Conservation (phyloP, 106 monocot species). For the Allium fistulosum region DNA sequence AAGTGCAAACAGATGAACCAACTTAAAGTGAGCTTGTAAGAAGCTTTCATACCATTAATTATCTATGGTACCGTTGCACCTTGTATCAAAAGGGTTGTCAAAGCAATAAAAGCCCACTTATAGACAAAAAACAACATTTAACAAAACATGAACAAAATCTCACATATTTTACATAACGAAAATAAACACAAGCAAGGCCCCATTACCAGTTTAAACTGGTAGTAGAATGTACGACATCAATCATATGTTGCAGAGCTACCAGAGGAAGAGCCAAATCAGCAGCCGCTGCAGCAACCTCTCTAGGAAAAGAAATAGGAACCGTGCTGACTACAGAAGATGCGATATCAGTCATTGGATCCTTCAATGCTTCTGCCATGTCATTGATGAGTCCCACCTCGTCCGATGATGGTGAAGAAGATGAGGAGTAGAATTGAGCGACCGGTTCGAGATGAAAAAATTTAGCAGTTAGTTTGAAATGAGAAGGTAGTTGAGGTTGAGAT, state of each 20-base stretch:
- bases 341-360: slow-evolving; percentile 28
- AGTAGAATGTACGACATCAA: slow-evolving; percentile 59
- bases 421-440: slow-evolving; percentile 36
- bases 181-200: too few relatives aligned
- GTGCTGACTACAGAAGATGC: slow-evolving; percentile 6
- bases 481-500: not conserved
- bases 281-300: slow-evolving; percentile 73
- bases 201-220: slow-evolving; percentile 64
- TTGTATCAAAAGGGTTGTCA: slow-evolving; percentile 71
- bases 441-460: slow-evolving; percentile 16
- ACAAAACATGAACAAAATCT: not conserved
- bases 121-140: too few relatives aligned
- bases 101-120: slow-evolving; percentile 79
- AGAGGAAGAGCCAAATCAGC: slow-evolving; percentile 63
- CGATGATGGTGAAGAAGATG: slow-evolving; percentile 13
- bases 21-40: slow-evolving; percentile 60
- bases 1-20: not conserved
- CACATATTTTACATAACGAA: too few relatives aligned
- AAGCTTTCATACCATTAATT: slow-evolving; percentile 63
- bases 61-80: slow-evolving; percentile 51
- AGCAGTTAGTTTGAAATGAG: not conserved
- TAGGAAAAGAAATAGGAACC: slow-evolving; percentile 27
- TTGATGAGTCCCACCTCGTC: slow-evolving; percentile 36
- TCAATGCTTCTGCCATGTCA: slow-evolving; percentile 40
- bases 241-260: slow-evolving; percentile 73